Evolutionary conservation across 2,329 filamentous ascomycete species (phyloP), one percentile per base, ranked within the genome.

Genomic region (Torrubiellomyces zombiae): DNA sequence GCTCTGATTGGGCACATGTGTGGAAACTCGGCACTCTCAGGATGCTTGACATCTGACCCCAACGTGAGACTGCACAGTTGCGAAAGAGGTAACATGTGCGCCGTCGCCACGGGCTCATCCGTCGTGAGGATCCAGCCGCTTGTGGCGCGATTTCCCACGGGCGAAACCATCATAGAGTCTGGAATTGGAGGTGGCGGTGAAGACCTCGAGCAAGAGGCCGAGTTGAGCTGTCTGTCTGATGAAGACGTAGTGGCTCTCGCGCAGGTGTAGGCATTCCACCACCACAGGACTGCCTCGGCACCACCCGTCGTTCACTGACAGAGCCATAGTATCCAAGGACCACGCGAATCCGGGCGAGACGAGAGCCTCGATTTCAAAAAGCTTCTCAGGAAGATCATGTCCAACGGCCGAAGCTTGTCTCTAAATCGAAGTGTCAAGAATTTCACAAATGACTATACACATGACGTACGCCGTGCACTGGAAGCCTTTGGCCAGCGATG

Each of bases 81-180:
- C 37, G 83, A 92, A 40, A 75, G 69, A 33, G 78, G 73, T 0
- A 67, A 64, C 30, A 58, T 62, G 13, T 82, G 76, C 36, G 40
- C 53, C 0, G 51, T 60, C 0, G 56, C 53, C 23, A 44, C 42
- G 36, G 58, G 43, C 6, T 44, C 51, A 1, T 57, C 63, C 0
- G 63, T 78, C 0, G 75, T 94, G 6, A 74, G 67, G 41, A 86
- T 94, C 26, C 69, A 68, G 6, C 85, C 85, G 0, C 73, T 94
- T 20, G 63, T 93, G 10, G 70, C 72, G 4, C 70, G 74, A 15
- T 50, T 66, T 4, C 40, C 55, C 2, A 50, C 65, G 26, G 77
- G 76, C 6, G 48, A 50, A 9, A 68, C 81, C 13, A 53, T 92
- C 16, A 60, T 59, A 3, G 86, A 94, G 44, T 41, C 74, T 6